Conservation (phyloP, 345 rosid genomes). For the Firmiana major region DNA sequence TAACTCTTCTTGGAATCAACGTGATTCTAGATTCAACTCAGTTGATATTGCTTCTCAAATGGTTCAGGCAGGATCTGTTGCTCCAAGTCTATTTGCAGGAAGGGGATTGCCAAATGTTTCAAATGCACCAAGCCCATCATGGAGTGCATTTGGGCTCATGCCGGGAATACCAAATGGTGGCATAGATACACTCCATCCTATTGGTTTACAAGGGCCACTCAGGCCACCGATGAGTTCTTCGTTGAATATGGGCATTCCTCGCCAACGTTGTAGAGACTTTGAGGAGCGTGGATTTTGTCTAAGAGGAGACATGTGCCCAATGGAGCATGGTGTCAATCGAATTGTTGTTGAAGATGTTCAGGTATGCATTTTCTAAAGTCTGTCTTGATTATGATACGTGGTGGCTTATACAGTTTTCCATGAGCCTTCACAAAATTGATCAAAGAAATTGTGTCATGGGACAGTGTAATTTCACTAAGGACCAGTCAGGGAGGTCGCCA, state of each 20-base stretch:
- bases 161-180: conserved; percentile 75
- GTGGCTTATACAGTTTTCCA: background rate
- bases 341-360: conserved; percentile 98
- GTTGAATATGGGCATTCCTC: conserved; percentile 69
- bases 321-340: conserved; percentile 99
- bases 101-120: conserved; percentile 70
- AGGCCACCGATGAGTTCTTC: conserved; percentile 60
- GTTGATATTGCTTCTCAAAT: conserved; percentile 71
- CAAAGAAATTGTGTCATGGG: background rate
- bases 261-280: conserved; percentile 89
- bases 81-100: conserved; percentile 59
- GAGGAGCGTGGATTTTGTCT: conserved; percentile 99
- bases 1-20: conserved; percentile 64
- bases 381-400: background rate
- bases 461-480: background rate
- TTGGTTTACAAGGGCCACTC: conserved; percentile 68
- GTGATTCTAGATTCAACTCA: conserved; percentile 60
- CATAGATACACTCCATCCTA: conserved; percentile 66
- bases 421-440: background rate
- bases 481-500: background rate
- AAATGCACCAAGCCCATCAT: conserved; percentile 55
- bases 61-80: conserved; percentile 54
- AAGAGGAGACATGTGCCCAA: conserved; percentile 98
- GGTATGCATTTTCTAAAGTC: conserved; percentile 36
- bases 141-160: conserved; percentile 81